A percentile compares a stretch with the other conserved stretches of the same genome.
These are phyloP conservation scores for Plasmodium chabaudi DNA, from an alignment of 169 alveolate genomes.

Conservation along the genomic window DNA sequence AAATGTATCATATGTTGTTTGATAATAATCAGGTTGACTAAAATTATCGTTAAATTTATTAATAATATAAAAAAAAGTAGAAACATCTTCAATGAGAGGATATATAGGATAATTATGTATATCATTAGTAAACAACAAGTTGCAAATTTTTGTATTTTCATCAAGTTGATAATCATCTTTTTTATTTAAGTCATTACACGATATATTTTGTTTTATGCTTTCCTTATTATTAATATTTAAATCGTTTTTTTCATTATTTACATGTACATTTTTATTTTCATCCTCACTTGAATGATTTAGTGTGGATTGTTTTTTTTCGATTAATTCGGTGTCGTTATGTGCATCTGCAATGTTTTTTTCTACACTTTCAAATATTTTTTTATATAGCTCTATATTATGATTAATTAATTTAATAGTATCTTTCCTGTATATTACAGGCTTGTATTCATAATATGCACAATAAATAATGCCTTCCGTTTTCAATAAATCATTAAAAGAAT, in stretches of 20 bases:
- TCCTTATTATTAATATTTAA: background rate
- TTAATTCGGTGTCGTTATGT: background rate
- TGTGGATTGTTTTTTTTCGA: slow-evolving; percentile 2
- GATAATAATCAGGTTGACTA: slow-evolving; percentile 2
- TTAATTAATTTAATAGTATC: slow-evolving; percentile 61
- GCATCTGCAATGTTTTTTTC: slow-evolving; percentile 1
- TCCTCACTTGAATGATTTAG: background rate
- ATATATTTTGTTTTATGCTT: background rate
- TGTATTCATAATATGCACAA: slow-evolving; percentile 67
- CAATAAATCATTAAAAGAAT: slow-evolving; percentile 41
- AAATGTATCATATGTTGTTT: slow-evolving; percentile 65
- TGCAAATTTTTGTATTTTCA: slow-evolving; percentile 26
- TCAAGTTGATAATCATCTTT: slow-evolving; percentile 2
- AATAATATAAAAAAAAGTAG: slow-evolving; percentile 62
- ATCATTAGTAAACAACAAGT: slow-evolving; percentile 68
- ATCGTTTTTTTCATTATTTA: background rate
- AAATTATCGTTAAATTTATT: slow-evolving; percentile 33
- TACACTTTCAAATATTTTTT: slow-evolving; percentile 48
- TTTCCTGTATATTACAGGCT: slow-evolving; percentile 55
- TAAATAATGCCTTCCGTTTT: slow-evolving; percentile 65
- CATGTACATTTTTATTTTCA: slow-evolving; percentile 3
- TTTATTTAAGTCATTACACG: background rate
- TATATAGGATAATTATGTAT: slow-evolving; percentile 70
- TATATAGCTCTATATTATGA: slow-evolving; percentile 31
- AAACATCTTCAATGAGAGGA: slow-evolving; percentile 71